A percentile compares a stretch with the other conserved stretches of the same genome.
Conservation (phyloP, 306 rosid species). For the Citrullus mucosospermus region DNA sequence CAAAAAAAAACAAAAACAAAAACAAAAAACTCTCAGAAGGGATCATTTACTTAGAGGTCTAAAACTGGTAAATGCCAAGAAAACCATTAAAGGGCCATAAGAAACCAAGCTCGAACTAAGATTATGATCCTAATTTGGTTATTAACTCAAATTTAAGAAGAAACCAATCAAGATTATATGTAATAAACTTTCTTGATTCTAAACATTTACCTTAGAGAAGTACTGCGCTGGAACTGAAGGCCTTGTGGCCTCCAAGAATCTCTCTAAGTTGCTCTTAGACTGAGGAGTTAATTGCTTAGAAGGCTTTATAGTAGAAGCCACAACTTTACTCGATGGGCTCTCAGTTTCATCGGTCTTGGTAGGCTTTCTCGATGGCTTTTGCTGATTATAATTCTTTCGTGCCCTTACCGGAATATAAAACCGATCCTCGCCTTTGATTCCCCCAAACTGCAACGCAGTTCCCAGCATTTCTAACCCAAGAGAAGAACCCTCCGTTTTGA, state of each 20-base stretch:
- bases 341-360: conserved; percentile 35
- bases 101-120: not conserved
- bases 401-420: conserved; percentile 58
- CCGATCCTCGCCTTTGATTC: conserved; percentile 45
- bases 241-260: conserved; percentile 51
- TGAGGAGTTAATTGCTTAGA: conserved; percentile 14
- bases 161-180: not conserved
- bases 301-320: conserved; percentile 20
- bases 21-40: not conserved
- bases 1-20: not conserved
- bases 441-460: conserved; percentile 38
- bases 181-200: not conserved
- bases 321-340: conserved; percentile 21
- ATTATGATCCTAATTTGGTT: not conserved
- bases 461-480: conserved; percentile 45
- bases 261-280: conserved; percentile 42
- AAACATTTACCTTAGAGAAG: conserved; percentile 63
- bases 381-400: conserved; percentile 42
- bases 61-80: not conserved
- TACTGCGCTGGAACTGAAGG: conserved; percentile 66
- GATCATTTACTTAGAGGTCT: not conserved
- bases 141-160: not conserved
- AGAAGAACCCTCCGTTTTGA: conserved; percentile 7
- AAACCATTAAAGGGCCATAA: not conserved
- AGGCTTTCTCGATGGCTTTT: conserved; percentile 38